Percentiles rank a stretch among this genome's conserved stretches.
These are phyloP conservation scores for Alectoria sarmentosa DNA, from an alignment of 495 filamentous ascomycete species.

Conservation along the genomic window DNA sequence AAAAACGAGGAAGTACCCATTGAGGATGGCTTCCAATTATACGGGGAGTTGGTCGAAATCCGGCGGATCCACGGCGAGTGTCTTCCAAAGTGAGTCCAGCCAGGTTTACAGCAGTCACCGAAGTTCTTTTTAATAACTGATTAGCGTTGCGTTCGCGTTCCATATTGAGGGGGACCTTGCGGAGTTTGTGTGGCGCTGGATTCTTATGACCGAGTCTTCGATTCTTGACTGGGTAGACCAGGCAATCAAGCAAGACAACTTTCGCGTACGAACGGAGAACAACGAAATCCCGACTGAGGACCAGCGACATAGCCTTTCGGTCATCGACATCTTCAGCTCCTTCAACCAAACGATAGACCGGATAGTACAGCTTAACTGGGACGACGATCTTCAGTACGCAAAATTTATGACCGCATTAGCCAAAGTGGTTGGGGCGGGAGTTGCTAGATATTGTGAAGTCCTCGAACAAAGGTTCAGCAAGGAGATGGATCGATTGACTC, in stretches of 20 bases:
- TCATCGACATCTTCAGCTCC: conserved; percentile 88
- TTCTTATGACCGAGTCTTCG: conserved; percentile 68
- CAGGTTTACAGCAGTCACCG: conserved; percentile 2
- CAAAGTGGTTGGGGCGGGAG: conserved; percentile 74
- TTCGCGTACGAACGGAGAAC: conserved; percentile 58
- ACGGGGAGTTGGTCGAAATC: conserved; percentile 77
- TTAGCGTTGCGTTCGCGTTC: conserved; percentile 62
- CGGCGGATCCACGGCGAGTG: conserved; percentile 67
- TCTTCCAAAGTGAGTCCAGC: conserved; percentile 48
- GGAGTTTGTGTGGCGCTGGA: conserved; percentile 94
- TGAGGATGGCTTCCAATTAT: conserved; percentile 89
- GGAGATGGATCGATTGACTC: conserved; percentile 87
- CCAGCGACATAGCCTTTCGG: conserved; percentile 83
- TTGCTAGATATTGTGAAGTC: conserved; percentile 86
- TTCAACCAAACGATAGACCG: conserved; percentile 89
- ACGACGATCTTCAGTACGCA: conserved; percentile 85
- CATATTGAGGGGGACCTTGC: conserved; percentile 78
- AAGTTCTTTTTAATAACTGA: neutral
- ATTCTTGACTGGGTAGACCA: conserved; percentile 81
- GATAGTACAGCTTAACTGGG: conserved; percentile 80
- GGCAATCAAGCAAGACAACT: conserved; percentile 82
- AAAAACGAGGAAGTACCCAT: conserved; percentile 70
- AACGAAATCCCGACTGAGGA: conserved; percentile 63
- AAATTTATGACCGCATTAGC: conserved; percentile 96
- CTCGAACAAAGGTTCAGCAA: conserved; percentile 78